phyloP scores from a whole-genome alignment of 2,329 filamentous ascomycete genomes.

The Fusarium sp. region DNA sequence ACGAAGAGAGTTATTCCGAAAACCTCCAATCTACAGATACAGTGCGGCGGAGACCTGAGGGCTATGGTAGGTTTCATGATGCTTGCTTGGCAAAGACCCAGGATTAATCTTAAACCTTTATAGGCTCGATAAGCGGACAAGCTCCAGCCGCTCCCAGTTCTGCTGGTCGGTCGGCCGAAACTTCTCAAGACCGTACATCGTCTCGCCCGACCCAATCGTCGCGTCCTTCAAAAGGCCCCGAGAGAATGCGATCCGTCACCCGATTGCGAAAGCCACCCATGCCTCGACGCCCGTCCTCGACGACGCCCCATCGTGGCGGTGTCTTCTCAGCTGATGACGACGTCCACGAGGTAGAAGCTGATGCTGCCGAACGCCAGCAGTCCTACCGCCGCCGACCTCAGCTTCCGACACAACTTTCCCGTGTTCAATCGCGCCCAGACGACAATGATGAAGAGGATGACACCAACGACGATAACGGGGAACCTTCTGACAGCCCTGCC shows the following conservation, averaged over 20 bases:
- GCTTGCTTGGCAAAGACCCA: slow-evolving; percentile 8
- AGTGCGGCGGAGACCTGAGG: slow-evolving; percentile 65
- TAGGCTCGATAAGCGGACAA: slow-evolving; percentile 42
- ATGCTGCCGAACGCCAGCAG: slow-evolving; percentile 61
- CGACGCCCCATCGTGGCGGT: slow-evolving; percentile 80
- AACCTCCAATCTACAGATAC: slow-evolving; percentile 69
- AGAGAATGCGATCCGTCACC: slow-evolving; percentile 57
- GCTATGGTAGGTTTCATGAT: slow-evolving; percentile 60
- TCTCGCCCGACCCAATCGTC: slow-evolving; percentile 46
- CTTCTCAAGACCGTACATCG: slow-evolving; percentile 51
- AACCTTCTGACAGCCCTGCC: slow-evolving; percentile 37
- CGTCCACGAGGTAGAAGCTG: slow-evolving; percentile 78
- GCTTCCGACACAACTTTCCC: slow-evolving; percentile 49
- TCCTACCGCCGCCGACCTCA: slow-evolving; percentile 50
- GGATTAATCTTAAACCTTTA: slow-evolving; percentile 27
- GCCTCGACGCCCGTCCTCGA: slow-evolving; percentile 74
- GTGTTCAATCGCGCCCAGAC: slow-evolving; percentile 53
- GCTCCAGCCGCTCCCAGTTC: slow-evolving; percentile 38
- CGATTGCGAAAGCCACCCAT: slow-evolving; percentile 77
- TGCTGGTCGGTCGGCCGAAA: slow-evolving; percentile 49
- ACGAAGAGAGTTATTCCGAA: slow-evolving; percentile 59
- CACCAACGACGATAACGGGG: slow-evolving; percentile 35
- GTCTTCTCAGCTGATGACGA: slow-evolving; percentile 94
- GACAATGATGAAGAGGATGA: slow-evolving; percentile 30
- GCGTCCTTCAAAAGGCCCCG: slow-evolving; percentile 56